Conservation (phyloP, 768 basidiomycete genomes). For the Auriscalpium microsporum region DNA sequence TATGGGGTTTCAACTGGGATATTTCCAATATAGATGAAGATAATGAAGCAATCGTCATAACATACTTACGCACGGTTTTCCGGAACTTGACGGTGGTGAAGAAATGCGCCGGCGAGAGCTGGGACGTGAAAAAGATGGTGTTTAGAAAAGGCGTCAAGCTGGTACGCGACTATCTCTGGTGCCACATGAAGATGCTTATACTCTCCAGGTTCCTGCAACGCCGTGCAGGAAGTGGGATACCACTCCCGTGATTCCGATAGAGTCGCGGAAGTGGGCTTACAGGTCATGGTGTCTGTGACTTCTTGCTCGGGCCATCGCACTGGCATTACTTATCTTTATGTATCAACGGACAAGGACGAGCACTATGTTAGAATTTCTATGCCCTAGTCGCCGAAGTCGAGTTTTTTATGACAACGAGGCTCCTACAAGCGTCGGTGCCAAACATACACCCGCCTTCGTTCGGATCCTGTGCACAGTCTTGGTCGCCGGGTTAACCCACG, state of each 20-base stretch:
- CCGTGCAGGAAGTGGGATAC: background rate
- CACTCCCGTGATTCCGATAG: background rate
- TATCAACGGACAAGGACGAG: no score
- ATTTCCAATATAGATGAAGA: background rate
- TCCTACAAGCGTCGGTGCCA: slow-evolving; percentile 74
- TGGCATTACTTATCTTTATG: background rate
- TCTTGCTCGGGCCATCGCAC: background rate
- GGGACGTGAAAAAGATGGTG: background rate
- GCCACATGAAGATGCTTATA: background rate
- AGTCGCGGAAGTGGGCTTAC: background rate
- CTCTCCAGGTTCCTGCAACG: background rate
- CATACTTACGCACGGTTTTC: background rate
- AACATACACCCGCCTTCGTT: slow-evolving; percentile 76
- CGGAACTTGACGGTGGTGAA: background rate
- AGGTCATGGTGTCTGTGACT: background rate
- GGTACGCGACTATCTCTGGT: background rate
- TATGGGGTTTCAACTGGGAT: slow-evolving; percentile 1
- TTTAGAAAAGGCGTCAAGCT: background rate
- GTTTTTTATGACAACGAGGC: slow-evolving; percentile 65
- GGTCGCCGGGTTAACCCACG: slow-evolving; percentile 83
- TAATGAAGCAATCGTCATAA: background rate
- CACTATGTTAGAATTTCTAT: no score
- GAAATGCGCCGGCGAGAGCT: background rate
- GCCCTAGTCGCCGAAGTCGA: no score
- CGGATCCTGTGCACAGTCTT: slow-evolving; percentile 77